phyloP scores from a whole-genome alignment of 768 basidiomycete genomes.

The Amanita phalloides region DNA sequence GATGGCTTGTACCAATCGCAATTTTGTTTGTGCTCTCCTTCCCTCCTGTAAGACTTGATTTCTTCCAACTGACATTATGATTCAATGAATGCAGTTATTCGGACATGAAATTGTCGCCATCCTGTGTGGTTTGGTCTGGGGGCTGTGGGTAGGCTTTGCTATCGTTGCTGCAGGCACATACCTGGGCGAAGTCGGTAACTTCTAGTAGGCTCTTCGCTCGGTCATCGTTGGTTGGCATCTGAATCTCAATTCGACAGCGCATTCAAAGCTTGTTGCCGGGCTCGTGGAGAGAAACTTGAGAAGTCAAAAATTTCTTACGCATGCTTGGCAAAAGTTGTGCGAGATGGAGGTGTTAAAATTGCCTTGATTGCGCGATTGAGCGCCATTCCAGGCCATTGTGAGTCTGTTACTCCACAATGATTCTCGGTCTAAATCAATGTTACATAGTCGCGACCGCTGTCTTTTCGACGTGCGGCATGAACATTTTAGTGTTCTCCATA shows the following conservation, averaged over 20 bases:
- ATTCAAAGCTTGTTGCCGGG: conserved; percentile 71
- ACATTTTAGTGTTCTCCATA: conserved; percentile 61
- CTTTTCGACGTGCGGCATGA: conserved; percentile 86
- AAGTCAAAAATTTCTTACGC: conserved; percentile 46
- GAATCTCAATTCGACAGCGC: conserved; percentile 31
- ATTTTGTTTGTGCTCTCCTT: conserved; percentile 80
- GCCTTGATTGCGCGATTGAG: conserved; percentile 68
- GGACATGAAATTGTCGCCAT: conserved; percentile 90
- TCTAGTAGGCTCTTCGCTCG: conserved; percentile 46
- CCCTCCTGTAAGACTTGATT: conserved; percentile 47
- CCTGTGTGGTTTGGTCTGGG: conserved; percentile 87
- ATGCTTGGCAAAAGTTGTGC: conserved; percentile 55
- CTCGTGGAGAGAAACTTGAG: conserved; percentile 69
- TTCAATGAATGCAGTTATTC: conserved; percentile 43
- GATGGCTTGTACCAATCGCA: conserved; percentile 73
- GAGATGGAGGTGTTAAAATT: conserved; percentile 83
- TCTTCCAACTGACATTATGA: not conserved
- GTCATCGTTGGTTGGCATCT: not conserved
- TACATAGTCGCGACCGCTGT: conserved; percentile 72
- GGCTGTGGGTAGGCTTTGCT: conserved; percentile 75
- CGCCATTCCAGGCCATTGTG: conserved; percentile 83
- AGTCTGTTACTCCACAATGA: conserved; percentile 14
- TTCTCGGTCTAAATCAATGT: conserved; percentile 2
- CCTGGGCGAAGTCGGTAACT: conserved; percentile 81
- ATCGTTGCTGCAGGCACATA: conserved; percentile 81